A percentile compares a stretch with the other conserved stretches of the same genome.
Conservation (phyloP, 2,329 filamentous ascomycete genomes). For the Cercospora zeae-maydis region DNA sequence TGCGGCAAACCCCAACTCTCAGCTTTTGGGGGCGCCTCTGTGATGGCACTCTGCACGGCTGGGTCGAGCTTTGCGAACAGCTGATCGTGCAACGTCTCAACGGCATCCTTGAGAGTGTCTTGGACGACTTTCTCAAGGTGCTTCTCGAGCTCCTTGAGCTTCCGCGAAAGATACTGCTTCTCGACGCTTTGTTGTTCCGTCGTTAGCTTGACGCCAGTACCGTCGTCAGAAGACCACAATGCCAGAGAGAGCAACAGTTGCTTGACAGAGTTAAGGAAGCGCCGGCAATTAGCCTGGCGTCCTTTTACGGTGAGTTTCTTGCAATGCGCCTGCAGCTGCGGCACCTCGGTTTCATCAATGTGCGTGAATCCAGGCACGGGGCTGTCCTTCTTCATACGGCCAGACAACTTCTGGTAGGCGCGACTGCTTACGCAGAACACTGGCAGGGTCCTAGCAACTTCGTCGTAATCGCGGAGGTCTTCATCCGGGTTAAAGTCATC, state of each 20-base stretch:
- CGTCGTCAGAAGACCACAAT: conserved; percentile 49
- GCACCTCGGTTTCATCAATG: conserved; percentile 56
- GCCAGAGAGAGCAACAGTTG: conserved; percentile 53
- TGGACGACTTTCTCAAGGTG: conserved; percentile 43
- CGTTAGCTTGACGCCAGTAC: conserved; percentile 41
- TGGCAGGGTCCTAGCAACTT: conserved; percentile 53
- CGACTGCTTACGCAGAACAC: conserved; percentile 64
- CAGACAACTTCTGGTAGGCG: conserved; percentile 61
- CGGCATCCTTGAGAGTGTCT: conserved; percentile 41
- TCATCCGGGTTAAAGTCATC: conserved; percentile 53
- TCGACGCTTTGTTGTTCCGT: conserved; percentile 41
- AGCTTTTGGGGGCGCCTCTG: conserved; percentile 37
- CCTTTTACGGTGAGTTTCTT: conserved; percentile 54
- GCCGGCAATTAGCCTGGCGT: conserved; percentile 44
- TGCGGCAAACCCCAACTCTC: conserved; percentile 40
- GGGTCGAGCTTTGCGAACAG: conserved; percentile 47
- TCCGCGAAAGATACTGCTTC: conserved; percentile 38
- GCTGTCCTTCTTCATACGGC: conserved; percentile 52
- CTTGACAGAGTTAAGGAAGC: conserved; percentile 52
- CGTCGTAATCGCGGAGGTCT: conserved; percentile 56
- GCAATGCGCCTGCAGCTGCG: conserved; percentile 57
- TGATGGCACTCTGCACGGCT: conserved; percentile 41
- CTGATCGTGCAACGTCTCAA: conserved; percentile 42
- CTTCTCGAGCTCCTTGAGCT: conserved; percentile 42
- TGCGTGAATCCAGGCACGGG: conserved; percentile 52